phyloP scores from a whole-genome alignment of 768 basidiomycete genomes.

The Hypholoma sublateritium region DNA sequence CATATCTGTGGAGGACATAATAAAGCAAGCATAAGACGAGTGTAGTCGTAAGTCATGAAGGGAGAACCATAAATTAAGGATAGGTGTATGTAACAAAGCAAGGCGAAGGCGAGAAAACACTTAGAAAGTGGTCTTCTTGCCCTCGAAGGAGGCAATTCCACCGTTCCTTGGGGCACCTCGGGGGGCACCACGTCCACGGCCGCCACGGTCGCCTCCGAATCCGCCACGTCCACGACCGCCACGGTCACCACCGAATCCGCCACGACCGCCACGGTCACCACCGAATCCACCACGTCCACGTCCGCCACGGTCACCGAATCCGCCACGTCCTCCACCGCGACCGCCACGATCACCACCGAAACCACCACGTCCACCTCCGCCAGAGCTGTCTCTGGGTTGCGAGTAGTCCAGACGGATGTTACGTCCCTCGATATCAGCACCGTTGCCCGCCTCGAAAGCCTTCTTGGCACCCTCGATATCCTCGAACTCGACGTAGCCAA shows the following conservation, averaged over 20 bases:
- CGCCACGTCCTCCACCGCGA: conserved; percentile 20
- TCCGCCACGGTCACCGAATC: conserved; percentile 34
- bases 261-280: conserved; percentile 26
- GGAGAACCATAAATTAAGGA: background rate
- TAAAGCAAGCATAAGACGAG: conserved; percentile 1
- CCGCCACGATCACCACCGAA: conserved; percentile 34
- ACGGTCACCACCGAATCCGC: conserved; percentile 35
- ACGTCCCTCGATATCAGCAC: conserved; percentile 81
- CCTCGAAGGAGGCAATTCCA: conserved; percentile 62
- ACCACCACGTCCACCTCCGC: conserved; percentile 41
- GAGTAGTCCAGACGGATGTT: conserved; percentile 82
- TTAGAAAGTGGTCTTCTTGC: conserved; percentile 68
- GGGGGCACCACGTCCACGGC: conserved; percentile 36
- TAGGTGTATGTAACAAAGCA: background rate
- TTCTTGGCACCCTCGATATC: conserved; percentile 77
- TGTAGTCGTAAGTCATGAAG: conserved; percentile 7
- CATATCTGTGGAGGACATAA: background rate
- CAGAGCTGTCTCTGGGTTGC: conserved; percentile 69
- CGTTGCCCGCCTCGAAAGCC: conserved; percentile 69
- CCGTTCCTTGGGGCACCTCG: conserved; percentile 54
- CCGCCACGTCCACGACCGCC: conserved; percentile 23
- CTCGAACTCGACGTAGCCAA: conserved; percentile 94
- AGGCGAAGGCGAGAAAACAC: background rate
- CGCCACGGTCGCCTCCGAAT: conserved; percentile 23
- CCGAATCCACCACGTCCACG: conserved; percentile 33